phyloP scores from a whole-genome alignment of 176 grass and related monocot species.

The Aegilops longissima region DNA sequence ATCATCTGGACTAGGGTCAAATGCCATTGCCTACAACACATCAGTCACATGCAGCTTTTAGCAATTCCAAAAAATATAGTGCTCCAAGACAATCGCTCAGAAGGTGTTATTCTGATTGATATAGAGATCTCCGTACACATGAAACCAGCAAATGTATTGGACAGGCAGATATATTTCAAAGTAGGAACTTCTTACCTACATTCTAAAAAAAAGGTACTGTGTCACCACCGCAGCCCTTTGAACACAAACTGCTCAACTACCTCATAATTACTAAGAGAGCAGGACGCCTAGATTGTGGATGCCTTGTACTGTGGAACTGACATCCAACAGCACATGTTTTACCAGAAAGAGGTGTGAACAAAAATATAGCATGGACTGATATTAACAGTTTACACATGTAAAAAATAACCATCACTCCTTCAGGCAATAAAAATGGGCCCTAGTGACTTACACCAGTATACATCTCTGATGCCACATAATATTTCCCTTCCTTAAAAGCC shows the following conservation, averaged over 20 bases:
- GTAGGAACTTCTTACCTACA: not conserved
- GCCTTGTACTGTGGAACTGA: no score
- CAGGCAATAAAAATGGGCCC: not conserved
- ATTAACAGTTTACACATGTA: not conserved
- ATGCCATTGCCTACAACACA: not conserved
- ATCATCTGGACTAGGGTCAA: not conserved
- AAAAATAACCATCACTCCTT: not conserved
- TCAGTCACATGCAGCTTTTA: not conserved
- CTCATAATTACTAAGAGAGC: not conserved
- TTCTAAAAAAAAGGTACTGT: no score
- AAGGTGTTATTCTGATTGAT: not conserved
- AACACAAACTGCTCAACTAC: not conserved
- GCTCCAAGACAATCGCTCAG: not conserved
- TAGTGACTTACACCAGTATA: not conserved
- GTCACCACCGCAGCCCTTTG: not conserved
- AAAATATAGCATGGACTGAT: not conserved
- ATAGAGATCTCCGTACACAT: not conserved
- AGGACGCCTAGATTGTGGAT: no score
- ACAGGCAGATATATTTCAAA: not conserved
- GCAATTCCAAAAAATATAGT: not conserved
- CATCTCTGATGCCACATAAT: not conserved
- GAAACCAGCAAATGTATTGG: not conserved
- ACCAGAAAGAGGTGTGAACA: not conserved
- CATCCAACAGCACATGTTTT: no score
- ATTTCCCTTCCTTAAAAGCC: not conserved